Evolutionary conservation across 768 basidiomycete genomes (phyloP).

Genomic region (Rhodotorula diobovata): DNA sequence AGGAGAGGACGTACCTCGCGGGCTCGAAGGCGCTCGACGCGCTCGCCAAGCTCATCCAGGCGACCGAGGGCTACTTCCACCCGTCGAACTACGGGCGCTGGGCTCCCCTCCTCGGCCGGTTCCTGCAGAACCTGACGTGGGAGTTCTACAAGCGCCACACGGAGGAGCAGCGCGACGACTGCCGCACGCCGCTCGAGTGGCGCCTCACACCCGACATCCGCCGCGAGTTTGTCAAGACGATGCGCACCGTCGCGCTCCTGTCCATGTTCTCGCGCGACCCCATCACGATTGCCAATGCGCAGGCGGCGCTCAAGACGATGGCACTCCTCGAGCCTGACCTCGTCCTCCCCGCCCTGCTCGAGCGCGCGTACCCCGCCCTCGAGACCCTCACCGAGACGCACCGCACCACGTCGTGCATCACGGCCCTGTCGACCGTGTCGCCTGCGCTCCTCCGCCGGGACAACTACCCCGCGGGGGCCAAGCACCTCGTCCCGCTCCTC

Average conservation of each 20-base stretch:
- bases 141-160: slow-evolving; percentile 74
- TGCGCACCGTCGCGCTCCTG: slow-evolving; percentile 75
- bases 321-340: slow-evolving; percentile 73
- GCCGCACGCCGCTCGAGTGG: slow-evolving; percentile 75
- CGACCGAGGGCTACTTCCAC: slow-evolving; percentile 85
- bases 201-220: slow-evolving; percentile 73
- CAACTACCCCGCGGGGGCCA: slow-evolving; percentile 75
- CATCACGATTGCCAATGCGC: slow-evolving; percentile 67
- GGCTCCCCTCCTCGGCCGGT: slow-evolving; percentile 60
- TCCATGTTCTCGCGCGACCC: slow-evolving; percentile 82
- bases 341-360: slow-evolving; percentile 71
- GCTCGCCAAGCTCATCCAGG: slow-evolving; percentile 74
- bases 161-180: slow-evolving; percentile 68
- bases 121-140: slow-evolving; percentile 62
- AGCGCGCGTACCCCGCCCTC: slow-evolving; percentile 78
- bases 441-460: slow-evolving; percentile 73
- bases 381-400: slow-evolving; percentile 87
- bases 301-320: slow-evolving; percentile 76
- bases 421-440: slow-evolving; percentile 73
- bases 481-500: slow-evolving; percentile 71
- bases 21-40: slow-evolving; percentile 82
- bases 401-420: slow-evolving; percentile 77
- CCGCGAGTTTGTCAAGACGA: slow-evolving; percentile 73
- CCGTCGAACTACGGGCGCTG: slow-evolving; percentile 80
- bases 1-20: slow-evolving; percentile 53